Conservation (phyloP, 192 early-diverging fungal genomes). For the Linnemannia elongata region DNA sequence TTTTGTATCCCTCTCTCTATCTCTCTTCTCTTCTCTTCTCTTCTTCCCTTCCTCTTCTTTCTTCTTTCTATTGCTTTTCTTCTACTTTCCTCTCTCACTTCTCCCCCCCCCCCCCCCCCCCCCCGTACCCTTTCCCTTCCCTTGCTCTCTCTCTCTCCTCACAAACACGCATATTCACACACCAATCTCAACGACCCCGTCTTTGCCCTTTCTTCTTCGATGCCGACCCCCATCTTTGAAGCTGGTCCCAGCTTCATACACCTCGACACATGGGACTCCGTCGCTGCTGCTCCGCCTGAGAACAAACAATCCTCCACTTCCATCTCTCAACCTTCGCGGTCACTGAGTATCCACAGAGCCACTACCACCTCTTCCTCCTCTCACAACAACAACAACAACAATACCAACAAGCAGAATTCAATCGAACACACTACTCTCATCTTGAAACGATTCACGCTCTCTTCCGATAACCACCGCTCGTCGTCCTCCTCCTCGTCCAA, state of each 20-base stretch:
- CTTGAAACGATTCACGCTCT: constrained; percentile 23
- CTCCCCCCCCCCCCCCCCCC: not conserved
- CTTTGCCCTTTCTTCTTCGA: not conserved
- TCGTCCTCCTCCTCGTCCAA: not conserved
- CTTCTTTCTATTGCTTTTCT: not conserved
- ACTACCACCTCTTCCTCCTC: not conserved
- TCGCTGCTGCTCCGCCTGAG: not conserved
- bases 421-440: constrained; percentile 16
- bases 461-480: not conserved
- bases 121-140: not conserved
- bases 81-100: not conserved
- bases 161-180: not conserved
- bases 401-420: not conserved
- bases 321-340: not conserved
- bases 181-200: not conserved
- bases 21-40: not conserved
- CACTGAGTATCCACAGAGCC: not conserved
- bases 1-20: not conserved
- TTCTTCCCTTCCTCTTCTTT: not conserved
- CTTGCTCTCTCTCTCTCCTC: not conserved
- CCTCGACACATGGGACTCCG: constrained; percentile 3
- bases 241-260: constrained; percentile 50
- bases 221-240: constrained; percentile 10
- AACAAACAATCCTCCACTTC: not conserved
- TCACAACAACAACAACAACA: not conserved